A percentile compares a stretch with the other conserved stretches of the same genome.
Evolutionary conservation across 2,329 filamentous ascomycete genomes (phyloP).

Genomic region (Hypoxylon rubiginosum): DNA sequence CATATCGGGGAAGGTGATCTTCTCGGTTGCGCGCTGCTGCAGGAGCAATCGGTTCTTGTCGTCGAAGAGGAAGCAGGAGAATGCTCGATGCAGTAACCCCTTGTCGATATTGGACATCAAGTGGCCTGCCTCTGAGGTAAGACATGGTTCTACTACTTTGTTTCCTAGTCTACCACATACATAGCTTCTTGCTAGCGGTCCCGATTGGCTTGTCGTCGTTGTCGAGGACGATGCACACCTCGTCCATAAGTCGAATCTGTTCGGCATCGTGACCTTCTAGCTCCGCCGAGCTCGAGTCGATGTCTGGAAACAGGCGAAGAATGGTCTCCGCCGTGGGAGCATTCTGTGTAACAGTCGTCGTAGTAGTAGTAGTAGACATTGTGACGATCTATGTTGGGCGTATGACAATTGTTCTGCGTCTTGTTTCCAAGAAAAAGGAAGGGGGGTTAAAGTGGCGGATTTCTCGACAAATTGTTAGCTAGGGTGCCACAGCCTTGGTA

Average conservation of each 20-base stretch:
- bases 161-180: slow-evolving; percentile 65
- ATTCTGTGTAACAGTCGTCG: slow-evolving; percentile 61
- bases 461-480: background rate
- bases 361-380: slow-evolving; percentile 54
- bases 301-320: slow-evolving; percentile 88
- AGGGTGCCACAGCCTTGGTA: slow-evolving; percentile 12
- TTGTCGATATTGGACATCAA: slow-evolving; percentile 99
- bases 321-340: slow-evolving; percentile 86
- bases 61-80: slow-evolving; percentile 98
- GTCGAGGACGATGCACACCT: slow-evolving; percentile 97
- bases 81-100: slow-evolving; percentile 94
- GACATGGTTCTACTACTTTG: slow-evolving; percentile 14
- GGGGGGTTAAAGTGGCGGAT: slow-evolving; percentile 17
- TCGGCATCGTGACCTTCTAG: slow-evolving; percentile 95
- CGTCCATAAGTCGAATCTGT: slow-evolving; percentile 98
- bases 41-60: slow-evolving; percentile 91
- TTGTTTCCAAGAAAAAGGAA: slow-evolving; percentile 8
- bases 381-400: slow-evolving; percentile 3
- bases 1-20: slow-evolving; percentile 99
- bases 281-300: slow-evolving; percentile 77
- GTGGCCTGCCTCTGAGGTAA: slow-evolving; percentile 75
- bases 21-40: slow-evolving; percentile 94
- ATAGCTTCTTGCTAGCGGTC: slow-evolving; percentile 97
- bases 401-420: slow-evolving; percentile 16
- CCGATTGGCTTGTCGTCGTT: slow-evolving; percentile 93